These are phyloP conservation scores for Mrakiaceae sp. DNA, from an alignment of 1,284 basidiomycete genomes.

Conservation along the genomic window DNA sequence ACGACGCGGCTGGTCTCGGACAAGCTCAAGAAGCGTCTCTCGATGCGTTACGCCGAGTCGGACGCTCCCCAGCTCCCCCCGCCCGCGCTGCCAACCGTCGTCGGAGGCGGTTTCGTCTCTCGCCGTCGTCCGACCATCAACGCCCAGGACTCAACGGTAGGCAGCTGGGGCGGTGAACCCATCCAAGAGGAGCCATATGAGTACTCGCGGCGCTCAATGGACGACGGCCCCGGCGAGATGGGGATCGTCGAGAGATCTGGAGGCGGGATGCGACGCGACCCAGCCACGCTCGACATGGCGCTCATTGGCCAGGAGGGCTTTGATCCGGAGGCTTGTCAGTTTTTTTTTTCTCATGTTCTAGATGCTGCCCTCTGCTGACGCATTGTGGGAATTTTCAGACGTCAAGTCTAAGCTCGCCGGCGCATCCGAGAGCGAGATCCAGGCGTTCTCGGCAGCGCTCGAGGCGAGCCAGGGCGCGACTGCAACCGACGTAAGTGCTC, in stretches of 20 bases:
- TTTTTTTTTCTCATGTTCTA: not conserved
- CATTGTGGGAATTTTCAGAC: constrained; percentile 11
- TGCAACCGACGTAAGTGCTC: constrained; percentile 9
- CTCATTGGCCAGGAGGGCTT: constrained; percentile 62
- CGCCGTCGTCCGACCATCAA: not conserved
- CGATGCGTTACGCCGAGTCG: constrained; percentile 71
- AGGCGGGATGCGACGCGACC: constrained; percentile 19
- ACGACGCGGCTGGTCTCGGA: constrained; percentile 51
- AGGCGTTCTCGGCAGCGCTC: constrained; percentile 31
- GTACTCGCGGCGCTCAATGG: not conserved
- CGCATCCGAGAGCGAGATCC: constrained; percentile 34
- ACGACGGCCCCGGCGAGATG: not conserved
- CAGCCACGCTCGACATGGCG: constrained; percentile 44
- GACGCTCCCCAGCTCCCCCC: constrained; percentile 46
- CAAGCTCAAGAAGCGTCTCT: constrained; percentile 87
- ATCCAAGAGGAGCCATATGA: not conserved
- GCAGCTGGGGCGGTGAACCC: not conserved
- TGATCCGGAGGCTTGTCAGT: constrained; percentile 68
- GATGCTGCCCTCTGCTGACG: not conserved
- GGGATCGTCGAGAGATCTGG: not conserved
- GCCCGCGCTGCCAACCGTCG: constrained; percentile 47
- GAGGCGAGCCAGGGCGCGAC: constrained; percentile 23
- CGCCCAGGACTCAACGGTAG: not conserved
- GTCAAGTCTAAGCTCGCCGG: constrained; percentile 31
- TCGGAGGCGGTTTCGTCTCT: not conserved